A percentile compares a stretch with the other conserved stretches of the same genome.
phyloP scores from a whole-genome alignment of 2,329 filamentous ascomycete species.

The Pseudocercospora eumusae region DNA sequence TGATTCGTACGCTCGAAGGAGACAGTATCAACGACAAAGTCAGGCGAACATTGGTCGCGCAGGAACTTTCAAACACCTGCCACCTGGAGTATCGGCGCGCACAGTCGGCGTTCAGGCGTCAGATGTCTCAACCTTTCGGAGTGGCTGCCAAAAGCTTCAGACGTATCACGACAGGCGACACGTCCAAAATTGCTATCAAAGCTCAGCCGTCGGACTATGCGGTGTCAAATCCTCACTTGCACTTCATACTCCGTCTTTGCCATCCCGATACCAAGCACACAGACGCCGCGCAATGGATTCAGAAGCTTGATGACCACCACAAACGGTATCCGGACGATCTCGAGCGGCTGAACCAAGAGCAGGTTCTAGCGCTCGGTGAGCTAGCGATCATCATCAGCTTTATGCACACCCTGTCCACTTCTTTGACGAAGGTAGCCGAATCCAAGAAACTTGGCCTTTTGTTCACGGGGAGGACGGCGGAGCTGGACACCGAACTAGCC shows the following conservation, averaged over 20 bases:
- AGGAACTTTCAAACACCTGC: constrained; percentile 24
- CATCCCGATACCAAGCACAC: constrained; percentile 19
- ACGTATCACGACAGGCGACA: constrained; percentile 12
- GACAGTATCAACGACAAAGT: constrained; percentile 16
- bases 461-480: constrained; percentile 12
- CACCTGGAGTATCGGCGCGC: constrained; percentile 23
- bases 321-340: constrained; percentile 18
- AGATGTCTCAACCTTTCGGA: constrained; percentile 11
- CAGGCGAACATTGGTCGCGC: constrained; percentile 15
- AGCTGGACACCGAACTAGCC: constrained; percentile 12
- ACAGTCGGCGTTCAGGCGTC: constrained; percentile 19
- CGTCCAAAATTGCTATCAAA: constrained; percentile 18
- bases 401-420: constrained; percentile 18
- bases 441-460: constrained; percentile 18
- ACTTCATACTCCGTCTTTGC: constrained; percentile 23
- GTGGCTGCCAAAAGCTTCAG: constrained; percentile 20
- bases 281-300: constrained; percentile 21
- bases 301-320: constrained; percentile 26
- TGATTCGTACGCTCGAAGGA: constrained; percentile 14
- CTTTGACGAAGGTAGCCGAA: constrained; percentile 14
- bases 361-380: constrained; percentile 17
- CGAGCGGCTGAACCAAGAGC: constrained; percentile 13
- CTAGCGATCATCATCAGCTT: constrained; percentile 24
- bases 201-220: constrained; percentile 20
- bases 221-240: constrained; percentile 22